Base-by-base conservation (phyloP, 371 early-diverging fungal genomes). In the Apophysomyces trapeziformis region DNA sequence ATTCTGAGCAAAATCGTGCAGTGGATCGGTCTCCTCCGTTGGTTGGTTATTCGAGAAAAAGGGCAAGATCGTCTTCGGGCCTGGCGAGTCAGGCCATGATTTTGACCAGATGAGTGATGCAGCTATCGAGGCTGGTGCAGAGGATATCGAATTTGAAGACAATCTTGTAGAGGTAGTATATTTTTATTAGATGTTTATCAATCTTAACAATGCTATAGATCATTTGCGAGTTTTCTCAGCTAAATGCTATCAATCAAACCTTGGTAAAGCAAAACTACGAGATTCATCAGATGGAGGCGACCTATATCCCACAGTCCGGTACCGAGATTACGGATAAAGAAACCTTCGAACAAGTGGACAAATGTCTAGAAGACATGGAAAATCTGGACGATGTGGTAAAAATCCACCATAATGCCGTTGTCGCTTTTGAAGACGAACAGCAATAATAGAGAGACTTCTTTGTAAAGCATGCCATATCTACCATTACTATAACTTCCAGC, bases 11-110 rank as follows among this genome's bases (percentile, higher is more conserved):
- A 26, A 26, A 26, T 26, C 32, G 32, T 26, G 3, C 32, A 85
- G 85, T 46, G 90, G 90, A 9, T 83, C 87, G 8, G 78, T 89
- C 36, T 69, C 88, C 5, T 75, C 81, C 3, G 88, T 89, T 8
- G 77, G 79, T 26, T 89, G 83, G 78, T 67, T 87, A 67, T 89
- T 88, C 73, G 84, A 87, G 8, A 87, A 85, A 65, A 87, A 86
- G 65, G 85, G 85, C 7, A 76, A 73, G 18, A 68, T 88, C 32
- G 79, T 73, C 32, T 83, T 80, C 68, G 63, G 71, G 14, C 37
- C 78, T 5, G 79, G 84, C 57, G 74, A 73, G 61, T 73, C 84
- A 1, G 74, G 75, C 2, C 79, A 80, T 57, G 73, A 74, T n/a
- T 59, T 82, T 21, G 87, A 87, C 14, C 68, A 78, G 38, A 83